phyloP scores from a whole-genome alignment of 345 rosid species.

The Lepidium didymum region DNA sequence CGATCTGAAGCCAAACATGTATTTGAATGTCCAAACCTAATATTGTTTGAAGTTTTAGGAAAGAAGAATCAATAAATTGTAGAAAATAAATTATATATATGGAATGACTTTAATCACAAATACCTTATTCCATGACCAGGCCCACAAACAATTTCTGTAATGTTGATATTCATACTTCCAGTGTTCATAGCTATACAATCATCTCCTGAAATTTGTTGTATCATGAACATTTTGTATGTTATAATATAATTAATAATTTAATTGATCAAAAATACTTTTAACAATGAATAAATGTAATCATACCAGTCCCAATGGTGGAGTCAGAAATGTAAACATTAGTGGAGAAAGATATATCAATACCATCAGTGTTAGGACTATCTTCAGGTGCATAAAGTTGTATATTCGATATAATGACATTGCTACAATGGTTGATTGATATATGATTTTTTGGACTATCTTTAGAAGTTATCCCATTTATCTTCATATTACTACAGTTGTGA shows the following conservation, averaged over 20 bases:
- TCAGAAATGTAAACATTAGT: not conserved
- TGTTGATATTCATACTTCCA: slow-evolving; percentile 1
- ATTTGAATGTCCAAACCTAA: too few relatives aligned
- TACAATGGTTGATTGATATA: not conserved
- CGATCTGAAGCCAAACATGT: too few relatives aligned
- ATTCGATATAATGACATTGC: not conserved
- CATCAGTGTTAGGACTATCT: not conserved
- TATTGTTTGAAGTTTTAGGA: too few relatives aligned
- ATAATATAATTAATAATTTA: not conserved
- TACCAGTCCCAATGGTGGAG: not conserved
- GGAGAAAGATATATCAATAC: not conserved
- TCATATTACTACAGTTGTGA: not conserved
- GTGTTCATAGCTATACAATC: slow-evolving; percentile 5
- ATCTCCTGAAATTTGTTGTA: not conserved
- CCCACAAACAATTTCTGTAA: not conserved
- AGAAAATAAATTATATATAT: too few relatives aligned
- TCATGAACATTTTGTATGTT: not conserved
- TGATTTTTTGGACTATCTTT: not conserved
- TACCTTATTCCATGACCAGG: slow-evolving; percentile 19
- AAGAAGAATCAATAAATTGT: too few relatives aligned
- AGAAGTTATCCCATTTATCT: not conserved
- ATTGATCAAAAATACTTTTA: not conserved
- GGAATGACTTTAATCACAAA: not conserved
- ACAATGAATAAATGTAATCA: not conserved
- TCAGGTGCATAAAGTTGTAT: not conserved